Conservation (phyloP, 371 early-diverging fungal genomes). For the Spraguea lophii region DNA sequence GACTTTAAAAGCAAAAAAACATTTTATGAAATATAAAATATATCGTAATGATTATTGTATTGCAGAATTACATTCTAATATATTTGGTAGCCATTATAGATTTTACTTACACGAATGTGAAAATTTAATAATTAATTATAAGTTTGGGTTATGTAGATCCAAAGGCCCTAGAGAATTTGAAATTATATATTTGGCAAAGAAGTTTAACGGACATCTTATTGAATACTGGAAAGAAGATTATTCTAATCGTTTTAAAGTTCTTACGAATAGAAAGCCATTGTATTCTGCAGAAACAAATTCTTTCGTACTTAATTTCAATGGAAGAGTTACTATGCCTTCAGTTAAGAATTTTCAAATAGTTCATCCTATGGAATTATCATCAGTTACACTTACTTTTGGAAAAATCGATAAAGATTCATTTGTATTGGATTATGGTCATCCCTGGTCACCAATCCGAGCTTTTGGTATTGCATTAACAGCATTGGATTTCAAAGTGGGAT, state of each 20-base stretch:
- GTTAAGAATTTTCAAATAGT: conserved; percentile 92
- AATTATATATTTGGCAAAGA: too few species aligned
- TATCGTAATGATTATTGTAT: too few species aligned
- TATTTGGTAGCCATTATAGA: too few species aligned
- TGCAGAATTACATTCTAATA: too few species aligned
- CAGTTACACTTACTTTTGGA: conserved; percentile 82
- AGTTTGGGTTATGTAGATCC: too few species aligned
- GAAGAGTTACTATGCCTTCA: conserved; percentile 67
- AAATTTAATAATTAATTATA: too few species aligned
- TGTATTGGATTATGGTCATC: conserved; percentile 76
- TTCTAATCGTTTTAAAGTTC: neutral
- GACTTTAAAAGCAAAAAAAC: too few species aligned
- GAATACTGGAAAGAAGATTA: neutral
- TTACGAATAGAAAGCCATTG: neutral
- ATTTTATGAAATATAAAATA: too few species aligned
- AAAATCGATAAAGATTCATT: conserved; percentile 56
- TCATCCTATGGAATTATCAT: conserved; percentile 43
- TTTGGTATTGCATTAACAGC: conserved; percentile 73
- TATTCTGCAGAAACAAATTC: conserved; percentile 65
- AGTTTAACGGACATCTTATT: too few species aligned
- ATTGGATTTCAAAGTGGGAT: conserved; percentile 35
- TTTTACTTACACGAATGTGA: too few species aligned
- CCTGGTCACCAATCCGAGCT: conserved; percentile 67
- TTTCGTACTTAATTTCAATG: conserved; percentile 76
- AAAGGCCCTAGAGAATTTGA: too few species aligned